A percentile compares a stretch with the other conserved stretches of the same genome.
These are phyloP conservation scores for Dendryphion nanum DNA, from an alignment of 2,329 filamentous ascomycete species.

Conservation along the genomic window DNA sequence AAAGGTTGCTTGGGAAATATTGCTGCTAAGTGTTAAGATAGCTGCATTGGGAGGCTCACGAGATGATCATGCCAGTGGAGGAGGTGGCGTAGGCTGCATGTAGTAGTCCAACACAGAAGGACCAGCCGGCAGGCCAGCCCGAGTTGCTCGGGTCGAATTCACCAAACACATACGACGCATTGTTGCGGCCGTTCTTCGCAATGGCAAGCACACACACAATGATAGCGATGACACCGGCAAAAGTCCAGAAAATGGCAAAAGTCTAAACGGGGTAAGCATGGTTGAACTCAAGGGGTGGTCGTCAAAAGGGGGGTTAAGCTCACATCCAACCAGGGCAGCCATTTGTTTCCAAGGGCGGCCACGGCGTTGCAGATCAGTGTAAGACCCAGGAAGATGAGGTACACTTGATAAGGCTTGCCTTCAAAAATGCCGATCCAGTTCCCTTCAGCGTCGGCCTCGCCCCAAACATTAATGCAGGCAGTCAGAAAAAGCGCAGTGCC, in stretches of 20 bases:
- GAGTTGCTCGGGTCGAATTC: slow-evolving; percentile 64
- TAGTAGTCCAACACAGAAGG: slow-evolving; percentile 69
- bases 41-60: slow-evolving; percentile 51
- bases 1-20: slow-evolving; percentile 3
- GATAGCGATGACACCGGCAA: slow-evolving; percentile 67
- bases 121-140: slow-evolving; percentile 70
- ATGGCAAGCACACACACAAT: slow-evolving; percentile 62
- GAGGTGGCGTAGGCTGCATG: slow-evolving; percentile 74
- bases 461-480: slow-evolving; percentile 56
- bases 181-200: slow-evolving; percentile 66
- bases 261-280: slow-evolving; percentile 49
- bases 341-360: slow-evolving; percentile 53
- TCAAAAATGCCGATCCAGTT: slow-evolving; percentile 47
- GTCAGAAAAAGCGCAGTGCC: slow-evolving; percentile 59
- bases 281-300: slow-evolving; percentile 10
- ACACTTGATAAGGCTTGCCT: slow-evolving; percentile 46
- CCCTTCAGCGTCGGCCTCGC: slow-evolving; percentile 43
- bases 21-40: slow-evolving; percentile 9
- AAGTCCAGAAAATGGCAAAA: slow-evolving; percentile 72
- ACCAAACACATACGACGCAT: slow-evolving; percentile 63
- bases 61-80: slow-evolving; percentile 77
- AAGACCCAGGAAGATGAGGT: slow-evolving; percentile 50
- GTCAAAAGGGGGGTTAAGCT: slow-evolving; percentile 36
- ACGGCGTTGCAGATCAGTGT: slow-evolving; percentile 52
- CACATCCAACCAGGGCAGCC: slow-evolving; percentile 64